phyloP scores from a whole-genome alignment of 345 rosid genomes.

The Pistacia atlantica region DNA sequence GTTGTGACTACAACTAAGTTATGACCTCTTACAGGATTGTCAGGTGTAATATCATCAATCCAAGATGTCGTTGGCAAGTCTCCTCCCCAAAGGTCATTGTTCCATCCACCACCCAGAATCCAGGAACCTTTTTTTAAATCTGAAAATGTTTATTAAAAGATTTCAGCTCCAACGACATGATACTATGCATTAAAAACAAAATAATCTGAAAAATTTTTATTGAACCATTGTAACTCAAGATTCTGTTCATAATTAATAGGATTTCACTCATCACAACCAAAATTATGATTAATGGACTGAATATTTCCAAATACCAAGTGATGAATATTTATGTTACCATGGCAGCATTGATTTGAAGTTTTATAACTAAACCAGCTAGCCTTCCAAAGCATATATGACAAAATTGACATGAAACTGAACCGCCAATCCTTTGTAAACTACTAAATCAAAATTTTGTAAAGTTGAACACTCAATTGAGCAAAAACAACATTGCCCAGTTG shows the following conservation, averaged over 20 bases:
- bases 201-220: neutral
- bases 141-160: conserved; percentile 20
- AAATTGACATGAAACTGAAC: neutral
- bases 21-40: conserved; percentile 65
- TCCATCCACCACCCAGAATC: conserved; percentile 96
- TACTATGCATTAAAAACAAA: neutral
- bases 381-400: neutral
- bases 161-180: neutral
- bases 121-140: conserved; percentile 69
- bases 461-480: neutral
- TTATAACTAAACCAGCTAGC: neutral
- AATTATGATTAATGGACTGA: neutral
- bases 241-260: neutral
- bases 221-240: neutral
- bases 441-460: neutral
- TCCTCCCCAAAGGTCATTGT: conserved; percentile 97
- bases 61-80: conserved; percentile 78
- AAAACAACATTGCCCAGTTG: neutral
- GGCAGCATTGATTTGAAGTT: neutral
- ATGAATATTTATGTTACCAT: neutral
- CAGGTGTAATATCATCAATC: conserved; percentile 75
- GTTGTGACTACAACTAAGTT: neutral
- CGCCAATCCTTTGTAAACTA: neutral
- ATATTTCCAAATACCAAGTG: neutral
- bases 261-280: neutral